A percentile compares a stretch with the other conserved stretches of the same genome.
phyloP scores from a whole-genome alignment of 371 early-diverging fungal species.

The Synchytrium microbalum region DNA sequence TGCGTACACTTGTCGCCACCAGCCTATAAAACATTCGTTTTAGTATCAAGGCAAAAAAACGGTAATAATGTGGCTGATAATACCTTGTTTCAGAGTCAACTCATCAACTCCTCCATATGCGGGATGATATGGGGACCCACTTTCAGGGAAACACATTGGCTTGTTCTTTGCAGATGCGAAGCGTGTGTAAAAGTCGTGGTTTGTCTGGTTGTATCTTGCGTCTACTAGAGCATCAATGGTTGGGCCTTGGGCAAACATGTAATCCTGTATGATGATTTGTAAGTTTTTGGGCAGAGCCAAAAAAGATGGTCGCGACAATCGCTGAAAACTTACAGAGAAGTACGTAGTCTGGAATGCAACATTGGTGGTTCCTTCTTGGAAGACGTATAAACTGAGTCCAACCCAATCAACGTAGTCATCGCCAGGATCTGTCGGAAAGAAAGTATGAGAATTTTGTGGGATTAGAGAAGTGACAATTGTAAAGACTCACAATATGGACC shows the following conservation, averaged over 20 bases:
- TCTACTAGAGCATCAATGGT: slow-evolving; percentile 1
- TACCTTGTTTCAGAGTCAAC: neutral
- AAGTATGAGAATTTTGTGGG: slow-evolving; percentile 4
- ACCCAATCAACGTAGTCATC: slow-evolving; percentile 45
- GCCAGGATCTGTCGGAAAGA: slow-evolving; percentile 21
- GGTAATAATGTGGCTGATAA: too few relatives aligned
- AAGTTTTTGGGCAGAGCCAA: too few relatives aligned
- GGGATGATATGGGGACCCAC: slow-evolving; percentile 16
- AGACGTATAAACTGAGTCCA: slow-evolving; percentile 12
- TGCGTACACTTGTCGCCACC: slow-evolving; percentile 30
- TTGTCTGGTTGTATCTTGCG: slow-evolving; percentile 4
- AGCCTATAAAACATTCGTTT: slow-evolving; percentile 23
- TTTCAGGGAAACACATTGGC: slow-evolving; percentile 37
- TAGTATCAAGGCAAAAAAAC: too few relatives aligned
- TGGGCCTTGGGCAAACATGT: slow-evolving; percentile 3
- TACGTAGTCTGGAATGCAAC: neutral
- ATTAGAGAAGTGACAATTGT: neutral
- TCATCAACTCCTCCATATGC: neutral
- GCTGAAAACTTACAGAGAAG: neutral
- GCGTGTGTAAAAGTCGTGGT: slow-evolving; percentile 29
- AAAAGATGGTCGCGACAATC: too few relatives aligned
- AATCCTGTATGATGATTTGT: slow-evolving; percentile 17
- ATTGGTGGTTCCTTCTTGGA: neutral
- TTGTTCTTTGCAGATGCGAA: slow-evolving; percentile 29
- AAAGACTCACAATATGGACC: slow-evolving; percentile 22